Conservation (phyloP, 345 rosid genomes). For the rapeseed (Brassica napus) region Da-Ae NC_063446.1:18347501-18348000, state of each 20-base stretch:
- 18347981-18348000: conserved; percentile 71
- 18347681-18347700: conserved; percentile 79
- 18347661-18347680: conserved; percentile 88
- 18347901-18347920: conserved; percentile 87
- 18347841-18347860: conserved; percentile 81
- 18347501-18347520: conserved; percentile 65
- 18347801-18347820: conserved; percentile 77
- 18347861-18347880: conserved; percentile 82
- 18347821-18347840: conserved; percentile 74
- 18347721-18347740: conserved; percentile 78
- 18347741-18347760: conserved; percentile 94
- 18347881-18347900: conserved; percentile 87
- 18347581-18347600: conserved; percentile 76
- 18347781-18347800: conserved; percentile 74
- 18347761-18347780: conserved; percentile 87
- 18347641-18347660: conserved; percentile 82
- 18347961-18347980: conserved; percentile 76
- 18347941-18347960: conserved; percentile 68
- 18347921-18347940: conserved; percentile 78
- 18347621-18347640: conserved; percentile 74
- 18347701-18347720: conserved; percentile 71
- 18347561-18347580: conserved; percentile 64
- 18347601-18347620: conserved; percentile 60
- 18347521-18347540: conserved; percentile 77
- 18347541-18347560: conserved; percentile 82